Base-by-base conservation (phyloP, 352 stramenopile genomes). In the Pythium insidiosum region DNA sequence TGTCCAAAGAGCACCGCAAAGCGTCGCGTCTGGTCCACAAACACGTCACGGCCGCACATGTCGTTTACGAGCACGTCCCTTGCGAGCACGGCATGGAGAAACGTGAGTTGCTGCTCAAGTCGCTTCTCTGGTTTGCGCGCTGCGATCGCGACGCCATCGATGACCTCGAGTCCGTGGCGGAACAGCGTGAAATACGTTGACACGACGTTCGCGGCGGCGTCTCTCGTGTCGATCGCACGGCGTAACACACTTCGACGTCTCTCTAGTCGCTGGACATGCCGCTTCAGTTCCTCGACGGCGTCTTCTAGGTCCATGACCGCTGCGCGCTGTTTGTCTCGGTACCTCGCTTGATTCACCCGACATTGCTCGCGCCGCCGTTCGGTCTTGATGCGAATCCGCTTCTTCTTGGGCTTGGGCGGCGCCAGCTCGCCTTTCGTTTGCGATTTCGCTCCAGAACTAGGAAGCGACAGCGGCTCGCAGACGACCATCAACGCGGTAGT, bases 301-400 rank as follows among this genome's bases (percentile, higher is more conserved):
- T 12, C 23, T 5, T 34, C 35, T 12, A 52, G 44, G 6, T 26
- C 18, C 1, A 31, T 20, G 11, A 16, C 15, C 3, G 7, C 19
- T 13, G 5, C 10, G 6, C 18, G 30, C 10, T 39, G 44, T 20
- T 38, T 37, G 10, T 44, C 5, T 13, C 44, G 44, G 47, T 71
- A 71, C 20, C 50, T 29, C n/a, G 61, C 53, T 15, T 71, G 57
- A 38, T 67, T 67, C 16, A 34, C 33, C 5, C 61, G 57, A 22
- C 61, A 67, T 35, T 67, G 61, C 30, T 67, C 48, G 31, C 53
- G 57, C n/a, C 57, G 46, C 6, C 43, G 50, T 2, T 58, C 35
- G 0, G 63, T 66, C 25, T 64, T 63, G 35, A 57, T 42, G 10
- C 53, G 58, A 19, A 58, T 29, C 3, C 46, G 56, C 30, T 62